A percentile compares a stretch with the other conserved stretches of the same genome.
Evolutionary conservation across 2,329 filamentous ascomycete species (phyloP).

Genomic region (Fusarium sacchari): DNA sequence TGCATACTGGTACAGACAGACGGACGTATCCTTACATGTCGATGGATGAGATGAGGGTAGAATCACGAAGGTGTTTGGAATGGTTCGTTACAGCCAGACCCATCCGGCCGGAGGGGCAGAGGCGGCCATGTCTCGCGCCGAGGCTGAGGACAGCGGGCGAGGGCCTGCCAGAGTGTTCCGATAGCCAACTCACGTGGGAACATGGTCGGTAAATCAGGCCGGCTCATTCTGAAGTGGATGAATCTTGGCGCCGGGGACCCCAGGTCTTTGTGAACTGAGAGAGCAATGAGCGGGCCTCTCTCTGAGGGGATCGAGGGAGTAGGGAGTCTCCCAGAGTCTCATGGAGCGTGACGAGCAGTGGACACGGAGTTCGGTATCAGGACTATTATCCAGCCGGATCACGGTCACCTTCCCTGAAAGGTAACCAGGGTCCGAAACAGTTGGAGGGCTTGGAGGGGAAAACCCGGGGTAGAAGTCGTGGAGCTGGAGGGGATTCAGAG

Average conservation of each 20-base stretch:
- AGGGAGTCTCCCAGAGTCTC: not conserved
- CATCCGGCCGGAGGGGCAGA: conserved; percentile 13
- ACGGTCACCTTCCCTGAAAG: conserved; percentile 33
- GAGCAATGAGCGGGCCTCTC: not conserved
- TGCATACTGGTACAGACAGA: not conserved
- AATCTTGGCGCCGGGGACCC: conserved; percentile 18
- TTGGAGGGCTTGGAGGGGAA: conserved; percentile 38
- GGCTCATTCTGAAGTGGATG: conserved; percentile 18
- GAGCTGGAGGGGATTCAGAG: conserved; percentile 33
- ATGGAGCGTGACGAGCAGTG: not conserved
- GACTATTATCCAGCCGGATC: conserved; percentile 15
- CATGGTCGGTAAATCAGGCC: conserved; percentile 17
- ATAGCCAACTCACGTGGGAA: conserved; percentile 19
- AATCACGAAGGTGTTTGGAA: conserved; percentile 9
- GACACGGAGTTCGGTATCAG: not conserved
- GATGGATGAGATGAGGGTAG: not conserved
- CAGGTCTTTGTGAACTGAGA: not conserved
- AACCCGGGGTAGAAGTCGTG: conserved; percentile 39
- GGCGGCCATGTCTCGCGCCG: conserved; percentile 5
- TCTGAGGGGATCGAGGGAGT: not conserved
- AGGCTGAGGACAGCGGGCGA: conserved; percentile 4
- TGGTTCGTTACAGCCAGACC: conserved; percentile 2
- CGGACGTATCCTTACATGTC: not conserved
- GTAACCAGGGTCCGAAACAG: conserved; percentile 25
- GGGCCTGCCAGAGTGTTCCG: conserved; percentile 21